Evolutionary conservation across 352 stramenopile genomes (phyloP).

Genomic region (Pythium oligandrum): DNA sequence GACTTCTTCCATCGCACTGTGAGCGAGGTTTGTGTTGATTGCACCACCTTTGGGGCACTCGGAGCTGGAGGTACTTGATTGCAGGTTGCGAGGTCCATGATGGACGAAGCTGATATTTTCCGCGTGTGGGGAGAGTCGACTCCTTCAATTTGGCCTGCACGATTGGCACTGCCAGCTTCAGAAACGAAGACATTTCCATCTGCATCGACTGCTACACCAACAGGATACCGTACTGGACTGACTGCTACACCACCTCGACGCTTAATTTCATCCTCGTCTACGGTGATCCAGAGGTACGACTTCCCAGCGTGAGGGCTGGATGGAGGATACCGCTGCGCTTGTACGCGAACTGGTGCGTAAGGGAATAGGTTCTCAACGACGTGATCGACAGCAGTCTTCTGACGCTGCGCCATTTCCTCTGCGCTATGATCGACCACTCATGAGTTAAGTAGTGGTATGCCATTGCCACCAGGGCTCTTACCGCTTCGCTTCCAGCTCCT

Average conservation of each 20-base stretch:
- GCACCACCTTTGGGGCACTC: constrained; percentile 37
- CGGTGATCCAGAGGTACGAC: constrained; percentile 70
- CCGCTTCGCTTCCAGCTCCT: constrained; percentile 56
- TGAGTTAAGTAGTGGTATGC: not conserved
- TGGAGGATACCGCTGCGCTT: constrained; percentile 65
- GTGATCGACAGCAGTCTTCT: constrained; percentile 51
- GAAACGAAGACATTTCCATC: constrained; percentile 75
- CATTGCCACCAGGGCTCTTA: constrained; percentile 7
- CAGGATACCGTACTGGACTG: constrained; percentile 55
- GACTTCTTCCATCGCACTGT: constrained; percentile 57
- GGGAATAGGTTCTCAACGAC: constrained; percentile 77
- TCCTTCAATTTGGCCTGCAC: not conserved
- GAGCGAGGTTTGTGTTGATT: constrained; percentile 46
- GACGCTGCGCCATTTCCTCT: constrained; percentile 35
- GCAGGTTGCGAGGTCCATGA: constrained; percentile 45
- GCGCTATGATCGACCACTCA: constrained; percentile 21
- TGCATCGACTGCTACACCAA: constrained; percentile 59
- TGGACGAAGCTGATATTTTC: constrained; percentile 60
- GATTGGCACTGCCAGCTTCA: constrained; percentile 15
- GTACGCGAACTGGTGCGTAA: constrained; percentile 68
- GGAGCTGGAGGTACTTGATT: constrained; percentile 30
- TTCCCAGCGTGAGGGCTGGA: constrained; percentile 52
- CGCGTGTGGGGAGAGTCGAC: constrained; percentile 16
- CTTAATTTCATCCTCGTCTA: constrained; percentile 67
- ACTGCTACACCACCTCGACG: constrained; percentile 23